These are phyloP conservation scores for Penicillium manginii DNA, from an alignment of 495 filamentous ascomycete genomes.

Conservation along the genomic window DNA sequence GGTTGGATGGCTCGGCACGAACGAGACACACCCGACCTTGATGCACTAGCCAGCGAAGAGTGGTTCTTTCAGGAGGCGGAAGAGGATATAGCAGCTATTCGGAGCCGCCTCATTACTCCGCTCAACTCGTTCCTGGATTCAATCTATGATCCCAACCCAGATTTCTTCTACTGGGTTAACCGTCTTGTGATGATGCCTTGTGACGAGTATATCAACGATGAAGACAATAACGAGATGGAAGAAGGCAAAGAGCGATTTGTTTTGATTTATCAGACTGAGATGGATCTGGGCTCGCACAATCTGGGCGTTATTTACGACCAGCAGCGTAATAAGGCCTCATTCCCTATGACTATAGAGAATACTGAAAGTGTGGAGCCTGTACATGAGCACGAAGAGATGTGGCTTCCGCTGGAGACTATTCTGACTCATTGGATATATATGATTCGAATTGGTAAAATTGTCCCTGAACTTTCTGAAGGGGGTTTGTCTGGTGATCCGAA, in stretches of 20 bases:
- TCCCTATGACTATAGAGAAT: constrained; percentile 17
- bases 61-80: constrained; percentile 2
- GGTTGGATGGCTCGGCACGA: constrained; percentile 33
- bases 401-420: constrained; percentile 43
- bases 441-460: constrained; percentile 31
- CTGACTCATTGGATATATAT: constrained; percentile 43
- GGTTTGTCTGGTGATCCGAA: neutral
- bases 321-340: constrained; percentile 15
- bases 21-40: constrained; percentile 14
- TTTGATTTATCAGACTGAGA: constrained; percentile 15
- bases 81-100: constrained; percentile 14
- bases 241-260: constrained; percentile 23
- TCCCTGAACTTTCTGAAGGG: constrained; percentile 5
- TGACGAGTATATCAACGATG: constrained; percentile 13
- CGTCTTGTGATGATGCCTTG: constrained; percentile 9
- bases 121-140: constrained; percentile 32
- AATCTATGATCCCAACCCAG: constrained; percentile 19
- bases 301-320: constrained; percentile 29
- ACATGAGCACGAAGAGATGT: constrained; percentile 30
- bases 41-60: constrained; percentile 15
- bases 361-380: constrained; percentile 19
- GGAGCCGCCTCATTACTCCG: constrained; percentile 26
- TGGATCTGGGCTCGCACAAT: constrained; percentile 14
- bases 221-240: constrained; percentile 19
- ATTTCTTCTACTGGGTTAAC: constrained; percentile 31